phyloP scores from a whole-genome alignment of 352 stramenopile genomes.

The Pythium aphanidermatum region DNA sequence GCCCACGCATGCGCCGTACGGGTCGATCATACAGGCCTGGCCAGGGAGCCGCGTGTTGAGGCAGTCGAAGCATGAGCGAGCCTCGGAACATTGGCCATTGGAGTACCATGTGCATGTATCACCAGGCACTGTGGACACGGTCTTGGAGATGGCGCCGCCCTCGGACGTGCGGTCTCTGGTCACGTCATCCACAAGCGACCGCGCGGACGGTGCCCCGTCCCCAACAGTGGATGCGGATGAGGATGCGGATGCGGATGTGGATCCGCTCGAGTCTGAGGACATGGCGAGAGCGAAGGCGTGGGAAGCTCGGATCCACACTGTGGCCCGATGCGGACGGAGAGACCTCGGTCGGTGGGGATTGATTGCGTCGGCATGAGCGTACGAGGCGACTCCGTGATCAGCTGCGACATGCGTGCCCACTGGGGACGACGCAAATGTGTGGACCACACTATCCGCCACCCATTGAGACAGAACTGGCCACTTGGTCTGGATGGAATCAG shows the following conservation, averaged over 20 bases:
- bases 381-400: too few species aligned
- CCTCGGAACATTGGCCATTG: conserved; percentile 28
- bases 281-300: too few species aligned
- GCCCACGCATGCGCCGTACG: conserved; percentile 12
- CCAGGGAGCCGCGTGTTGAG: conserved; percentile 29
- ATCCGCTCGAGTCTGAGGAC: too few species aligned
- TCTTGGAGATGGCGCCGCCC: conserved; percentile 11
- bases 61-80: conserved; percentile 53
- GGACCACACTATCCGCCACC: conserved; percentile 2
- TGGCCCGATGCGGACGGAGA: too few species aligned
- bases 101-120: conserved; percentile 34
- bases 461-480: neutral
- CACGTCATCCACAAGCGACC: conserved; percentile 1
- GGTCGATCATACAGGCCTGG: conserved; percentile 16
- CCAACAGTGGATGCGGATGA: neutral
- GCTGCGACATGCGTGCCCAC: neutral
- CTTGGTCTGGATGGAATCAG: too few species aligned
- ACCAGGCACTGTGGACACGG: neutral
- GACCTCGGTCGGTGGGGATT: too few species aligned
- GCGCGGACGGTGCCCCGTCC: neutral
- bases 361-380: too few species aligned
- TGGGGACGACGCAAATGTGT: neutral
- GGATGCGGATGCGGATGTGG: neutral
- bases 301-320: too few species aligned
- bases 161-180: conserved; percentile 18